These are phyloP conservation scores for Pleoardoris graminearum DNA, from an alignment of 2,329 filamentous ascomycete genomes.

Conservation along the genomic window DNA sequence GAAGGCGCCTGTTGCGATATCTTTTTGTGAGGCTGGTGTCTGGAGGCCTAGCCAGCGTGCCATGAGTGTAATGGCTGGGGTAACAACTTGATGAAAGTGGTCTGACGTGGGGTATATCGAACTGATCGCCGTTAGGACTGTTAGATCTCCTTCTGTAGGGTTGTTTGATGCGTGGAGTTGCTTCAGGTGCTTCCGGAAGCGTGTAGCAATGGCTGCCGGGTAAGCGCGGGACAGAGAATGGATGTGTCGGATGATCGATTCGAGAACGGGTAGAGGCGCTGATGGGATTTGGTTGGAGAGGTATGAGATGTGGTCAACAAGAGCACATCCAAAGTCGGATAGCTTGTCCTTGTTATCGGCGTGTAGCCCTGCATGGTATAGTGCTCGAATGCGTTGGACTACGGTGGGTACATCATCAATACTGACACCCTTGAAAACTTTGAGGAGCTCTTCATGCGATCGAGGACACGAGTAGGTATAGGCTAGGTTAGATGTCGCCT, in stretches of 20 bases:
- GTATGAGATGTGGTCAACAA: constrained; percentile 69
- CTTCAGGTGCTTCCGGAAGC: constrained; percentile 74
- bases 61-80: constrained; percentile 85
- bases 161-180: constrained; percentile 58
- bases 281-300: constrained; percentile 56
- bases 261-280: constrained; percentile 69
- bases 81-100: constrained; percentile 94
- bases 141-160: constrained; percentile 69
- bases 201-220: constrained; percentile 73
- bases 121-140: constrained; percentile 80
- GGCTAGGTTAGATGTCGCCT: constrained; percentile 60
- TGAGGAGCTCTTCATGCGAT: constrained; percentile 72
- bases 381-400: constrained; percentile 83
- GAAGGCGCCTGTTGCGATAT: constrained; percentile 75
- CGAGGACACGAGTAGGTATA: constrained; percentile 87
- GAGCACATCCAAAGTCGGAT: constrained; percentile 65
- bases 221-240: constrained; percentile 91
- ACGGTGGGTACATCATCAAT: constrained; percentile 72
- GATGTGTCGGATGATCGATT: constrained; percentile 82
- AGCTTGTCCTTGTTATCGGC: constrained; percentile 85
- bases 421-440: constrained; percentile 64
- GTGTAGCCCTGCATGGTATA: constrained; percentile 88
- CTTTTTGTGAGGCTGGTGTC: constrained; percentile 64
- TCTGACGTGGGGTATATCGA: constrained; percentile 93
- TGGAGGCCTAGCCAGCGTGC: constrained; percentile 80